These are phyloP conservation scores for Colletotrichum costaricense DNA, from an alignment of 2,329 filamentous ascomycete species.

Conservation along the genomic window DNA sequence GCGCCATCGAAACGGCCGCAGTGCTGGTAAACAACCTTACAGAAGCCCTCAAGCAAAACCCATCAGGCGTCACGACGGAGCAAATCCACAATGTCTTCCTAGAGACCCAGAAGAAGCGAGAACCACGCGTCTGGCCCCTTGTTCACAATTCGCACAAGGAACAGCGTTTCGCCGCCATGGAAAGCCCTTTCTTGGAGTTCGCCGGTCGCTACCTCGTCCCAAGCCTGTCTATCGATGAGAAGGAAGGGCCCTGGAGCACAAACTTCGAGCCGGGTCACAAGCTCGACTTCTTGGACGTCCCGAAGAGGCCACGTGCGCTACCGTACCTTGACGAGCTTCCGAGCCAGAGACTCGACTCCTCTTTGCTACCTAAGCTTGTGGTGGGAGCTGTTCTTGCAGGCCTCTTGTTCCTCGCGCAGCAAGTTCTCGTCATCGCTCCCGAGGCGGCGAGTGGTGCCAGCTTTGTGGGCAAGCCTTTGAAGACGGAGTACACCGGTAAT, in stretches of 20 bases:
- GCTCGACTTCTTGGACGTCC: conserved; percentile 23
- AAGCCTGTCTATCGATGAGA: conserved; percentile 6
- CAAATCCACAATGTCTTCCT: conserved; percentile 35
- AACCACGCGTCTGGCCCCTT: conserved; percentile 27
- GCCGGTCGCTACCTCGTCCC: not conserved
- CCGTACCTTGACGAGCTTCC: conserved; percentile 38
- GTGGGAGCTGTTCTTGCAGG: not conserved
- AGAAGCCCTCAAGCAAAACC: conserved; percentile 6
- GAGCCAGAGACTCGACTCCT: not conserved
- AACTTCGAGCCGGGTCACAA: conserved; percentile 13
- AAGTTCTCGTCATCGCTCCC: not conserved
- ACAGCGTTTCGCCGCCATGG: conserved; percentile 37
- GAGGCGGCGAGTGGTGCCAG: not conserved
- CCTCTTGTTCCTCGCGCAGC: conserved; percentile 6
- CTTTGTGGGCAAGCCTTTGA: not conserved
- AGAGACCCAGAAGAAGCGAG: conserved; percentile 37
- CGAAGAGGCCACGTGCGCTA: conserved; percentile 21
- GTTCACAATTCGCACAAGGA: conserved; percentile 33
- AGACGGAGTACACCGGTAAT: not conserved
- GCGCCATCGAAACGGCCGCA: conserved; percentile 40
- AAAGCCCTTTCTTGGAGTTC: conserved; percentile 30
- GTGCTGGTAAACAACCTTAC: conserved; percentile 40
- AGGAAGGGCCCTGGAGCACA: not conserved
- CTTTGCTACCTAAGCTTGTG: not conserved
- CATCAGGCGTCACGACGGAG: conserved; percentile 21